Base-by-base conservation (phyloP, 108 stramenopile species). In the Conticribra guillardii region DNA sequence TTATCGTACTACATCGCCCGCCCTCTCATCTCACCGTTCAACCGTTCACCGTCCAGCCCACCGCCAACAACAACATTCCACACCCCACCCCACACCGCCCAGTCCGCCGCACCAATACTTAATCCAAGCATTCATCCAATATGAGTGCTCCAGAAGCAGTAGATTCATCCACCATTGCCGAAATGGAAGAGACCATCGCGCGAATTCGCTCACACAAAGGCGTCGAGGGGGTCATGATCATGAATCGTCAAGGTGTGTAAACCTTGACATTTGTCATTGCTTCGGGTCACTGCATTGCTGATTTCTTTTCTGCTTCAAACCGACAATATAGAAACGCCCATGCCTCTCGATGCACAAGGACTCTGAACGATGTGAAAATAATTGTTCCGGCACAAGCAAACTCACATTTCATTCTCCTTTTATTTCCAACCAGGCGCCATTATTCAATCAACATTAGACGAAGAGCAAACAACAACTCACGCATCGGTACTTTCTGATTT, bases 181-280 rank as follows among this genome's bases (percentile, higher is more conserved):
- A 86, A 60, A 83, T 81, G 56, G 80, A 86, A 79, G 79, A 80
- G 41, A 86, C 82, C 7, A 54, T 86, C 27, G 69, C 80, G 28
- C 79, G 85, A 29, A 83, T 86, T 48, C 56, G 65, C 9, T 83
- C 82, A 4, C 85, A 85, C 63, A 83, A 82, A 53, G 85, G 85
- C 22, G 82, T 85, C 0, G 74, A 83, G 45, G 79, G 79, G 8
- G 82, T 85, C 15, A 67, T 85, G 30, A 83, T 85, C 24, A 69
- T 83, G 78, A 64, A 79, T 74, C 53, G 67, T 62, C 55, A 70
- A 60, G 72, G 69, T 74, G 31, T 3, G 74, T 18, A 30, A 1
- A 16, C n/a, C n/a, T n/a, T n/a, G n/a, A n/a, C n/a, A n/a, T n/a
- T n/a, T n/a, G n/a, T n/a, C n/a, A n/a, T n/a, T n/a, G n/a, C n/a